Evolutionary conservation across 2,329 filamentous ascomycete genomes (phyloP), one percentile per base, ranked within the genome.

Genomic region (Blumeriella jaapii): DNA sequence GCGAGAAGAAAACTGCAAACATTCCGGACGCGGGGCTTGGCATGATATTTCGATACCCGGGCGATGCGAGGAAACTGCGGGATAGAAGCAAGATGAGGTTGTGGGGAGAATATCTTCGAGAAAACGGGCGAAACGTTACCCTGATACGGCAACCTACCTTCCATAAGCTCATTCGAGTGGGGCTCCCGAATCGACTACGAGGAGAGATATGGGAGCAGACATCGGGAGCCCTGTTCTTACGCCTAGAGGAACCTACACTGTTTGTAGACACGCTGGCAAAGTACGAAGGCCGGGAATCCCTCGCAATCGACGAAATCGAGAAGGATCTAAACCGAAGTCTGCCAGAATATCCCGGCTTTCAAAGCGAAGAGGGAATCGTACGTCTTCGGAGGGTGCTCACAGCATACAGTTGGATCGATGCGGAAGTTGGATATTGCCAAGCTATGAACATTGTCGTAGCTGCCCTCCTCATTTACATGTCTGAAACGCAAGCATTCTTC

Each of bases 371-470:
- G 53, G 91, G 91, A 11, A 98, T 98, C 46, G 84, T 79, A 28
- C 74, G 91, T 13, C 66, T 98, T 43, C 78, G 91, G 40, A 74
- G 89, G 39, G 91, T 98, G 23, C 68, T 98, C 36, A 96, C 89
- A 2, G 91, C 91, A 4, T 98, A 98, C 63, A 95, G 87, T 61
- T 98, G 91, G 91, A 83, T 80, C 31, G 91, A 98, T 52, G 73
- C 83, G 34, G 86, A 95, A 47, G 87, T 98, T 36, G 91, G 91
- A 47, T 98, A 98, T 60, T 98, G 91, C 59, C 91, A 98, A 61
- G 91, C 91, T 43, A 98, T 98, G 91, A 98, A 98, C 59, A 98
- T 98, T 49, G 91, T 98, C 20, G 89, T 95, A 36, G 91, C 91
- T 12, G 91, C 91, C n/a, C 65, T 98, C 39, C 70, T 98, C 50